phyloP scores from a whole-genome alignment of 805 yeast species.

The Cyberlindnera mycetangii region DNA sequence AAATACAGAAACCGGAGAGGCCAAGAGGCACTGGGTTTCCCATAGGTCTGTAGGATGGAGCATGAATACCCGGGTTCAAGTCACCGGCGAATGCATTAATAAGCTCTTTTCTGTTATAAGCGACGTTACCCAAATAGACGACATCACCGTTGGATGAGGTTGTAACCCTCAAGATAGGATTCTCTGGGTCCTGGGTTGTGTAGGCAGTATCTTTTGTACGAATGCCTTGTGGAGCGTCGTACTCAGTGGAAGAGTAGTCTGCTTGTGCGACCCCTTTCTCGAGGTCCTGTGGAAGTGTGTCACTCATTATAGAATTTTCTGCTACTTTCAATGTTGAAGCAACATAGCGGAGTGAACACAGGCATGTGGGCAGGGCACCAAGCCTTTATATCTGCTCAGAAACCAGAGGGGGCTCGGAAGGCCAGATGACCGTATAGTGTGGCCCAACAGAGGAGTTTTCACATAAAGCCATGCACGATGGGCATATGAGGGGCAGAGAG shows the following conservation, averaged over 20 bases:
- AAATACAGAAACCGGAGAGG: slow-evolving; percentile 61
- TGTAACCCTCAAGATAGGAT: slow-evolving; percentile 19
- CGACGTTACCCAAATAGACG: slow-evolving; percentile 38
- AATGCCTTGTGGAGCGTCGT: slow-evolving; percentile 13
- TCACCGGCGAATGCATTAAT: slow-evolving; percentile 62
- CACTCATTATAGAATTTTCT: neutral
- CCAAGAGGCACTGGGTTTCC: slow-evolving; percentile 82
- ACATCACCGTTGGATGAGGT: slow-evolving; percentile 34
- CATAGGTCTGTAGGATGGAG: slow-evolving; percentile 46
- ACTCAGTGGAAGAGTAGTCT: slow-evolving; percentile 21
- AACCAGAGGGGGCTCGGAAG: neutral
- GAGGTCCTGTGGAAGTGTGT: slow-evolving; percentile 16
- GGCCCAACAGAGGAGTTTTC: neutral
- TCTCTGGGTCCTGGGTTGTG: slow-evolving; percentile 7
- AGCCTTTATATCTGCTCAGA: neutral
- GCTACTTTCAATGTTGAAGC: too few relatives aligned
- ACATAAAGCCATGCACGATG: neutral
- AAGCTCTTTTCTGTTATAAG: slow-evolving; percentile 52
- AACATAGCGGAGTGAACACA: too few relatives aligned
- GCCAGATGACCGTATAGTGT: neutral
- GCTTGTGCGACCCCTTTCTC: slow-evolving; percentile 19
- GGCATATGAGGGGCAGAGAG: neutral
- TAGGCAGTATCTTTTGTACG: slow-evolving; percentile 9
- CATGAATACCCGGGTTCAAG: slow-evolving; percentile 43
- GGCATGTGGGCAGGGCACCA: neutral